Conservation (phyloP, 2,329 filamentous ascomycete genomes). For the Aspergillus persii region DNA sequence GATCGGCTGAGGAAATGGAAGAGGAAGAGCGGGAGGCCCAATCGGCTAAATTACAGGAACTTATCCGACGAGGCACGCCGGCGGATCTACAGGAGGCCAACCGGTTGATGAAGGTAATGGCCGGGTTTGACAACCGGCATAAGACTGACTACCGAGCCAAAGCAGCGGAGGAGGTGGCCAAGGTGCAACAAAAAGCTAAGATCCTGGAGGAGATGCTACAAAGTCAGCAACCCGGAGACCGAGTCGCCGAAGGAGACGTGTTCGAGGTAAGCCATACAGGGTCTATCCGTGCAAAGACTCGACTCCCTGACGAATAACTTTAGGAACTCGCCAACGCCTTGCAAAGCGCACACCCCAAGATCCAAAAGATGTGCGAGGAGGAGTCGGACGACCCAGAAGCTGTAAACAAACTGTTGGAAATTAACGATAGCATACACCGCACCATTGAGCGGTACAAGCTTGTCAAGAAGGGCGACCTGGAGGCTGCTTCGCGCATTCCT, state of each 20-base stretch:
- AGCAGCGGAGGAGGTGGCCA: constrained; percentile 89
- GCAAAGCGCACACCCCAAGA: constrained; percentile 94
- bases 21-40: constrained; percentile 93
- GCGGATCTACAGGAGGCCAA: constrained; percentile 96
- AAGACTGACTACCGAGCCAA: constrained; percentile 98
- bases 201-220: constrained; percentile 91
- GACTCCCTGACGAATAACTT: neutral
- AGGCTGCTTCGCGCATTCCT: constrained; percentile 77
- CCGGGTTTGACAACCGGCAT: constrained; percentile 88
- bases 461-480: constrained; percentile 90
- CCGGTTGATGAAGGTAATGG: constrained; percentile 98
- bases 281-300: neutral
- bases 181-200: constrained; percentile 92
- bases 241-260: constrained; percentile 67
- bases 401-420: constrained; percentile 90
- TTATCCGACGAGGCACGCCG: constrained; percentile 87
- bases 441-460: constrained; percentile 95
- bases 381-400: constrained; percentile 96
- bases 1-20: constrained; percentile 98
- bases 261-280: constrained; percentile 53
- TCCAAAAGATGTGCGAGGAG: constrained; percentile 99
- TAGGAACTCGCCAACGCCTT: constrained; percentile 84
- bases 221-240: constrained; percentile 76
- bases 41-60: constrained; percentile 95
- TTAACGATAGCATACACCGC: constrained; percentile 97